A percentile compares a stretch with the other conserved stretches of the same genome.
Evolutionary conservation across 768 basidiomycete species (phyloP).

Genomic region (Boletus pseudo-olivaceus): DNA sequence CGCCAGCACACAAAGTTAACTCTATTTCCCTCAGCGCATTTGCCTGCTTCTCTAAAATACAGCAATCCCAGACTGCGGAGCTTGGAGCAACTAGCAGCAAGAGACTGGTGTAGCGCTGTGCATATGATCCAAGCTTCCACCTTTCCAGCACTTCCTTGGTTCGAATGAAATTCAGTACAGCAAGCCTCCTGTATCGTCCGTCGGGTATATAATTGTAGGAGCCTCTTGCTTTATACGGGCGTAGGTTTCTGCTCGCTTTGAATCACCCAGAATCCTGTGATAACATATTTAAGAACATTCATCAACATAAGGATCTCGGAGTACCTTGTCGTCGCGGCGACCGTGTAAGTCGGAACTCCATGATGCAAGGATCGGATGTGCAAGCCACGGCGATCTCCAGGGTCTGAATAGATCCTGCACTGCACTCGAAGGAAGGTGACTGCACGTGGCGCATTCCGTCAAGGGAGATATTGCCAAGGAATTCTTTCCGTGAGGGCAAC

Average conservation of each 20-base stretch:
- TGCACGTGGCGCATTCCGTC: slow-evolving; percentile 3
- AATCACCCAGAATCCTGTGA: slow-evolving; percentile 16
- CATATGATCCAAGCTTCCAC: neutral
- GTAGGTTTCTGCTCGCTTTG: slow-evolving; percentile 15
- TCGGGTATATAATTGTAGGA: neutral
- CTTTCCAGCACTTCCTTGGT: neutral
- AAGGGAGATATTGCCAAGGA: slow-evolving; percentile 18
- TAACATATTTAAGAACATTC: neutral
- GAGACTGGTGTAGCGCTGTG: neutral
- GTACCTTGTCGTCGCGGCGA: slow-evolving; percentile 22
- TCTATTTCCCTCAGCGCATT: neutral
- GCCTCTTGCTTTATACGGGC: neutral
- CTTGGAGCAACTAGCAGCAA: neutral
- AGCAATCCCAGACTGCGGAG: neutral
- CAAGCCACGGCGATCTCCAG: slow-evolving; percentile 22
- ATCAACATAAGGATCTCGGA: neutral
- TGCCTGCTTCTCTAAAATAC: neutral
- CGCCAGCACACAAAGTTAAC: neutral
- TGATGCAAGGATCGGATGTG: slow-evolving; percentile 18
- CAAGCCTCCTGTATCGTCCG: neutral
- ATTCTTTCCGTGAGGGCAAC: slow-evolving; percentile 8
- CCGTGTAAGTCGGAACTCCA: slow-evolving; percentile 19
- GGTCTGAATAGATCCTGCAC: slow-evolving; percentile 16
- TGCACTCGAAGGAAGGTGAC: slow-evolving; percentile 15
- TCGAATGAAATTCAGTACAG: neutral